Base-by-base conservation (phyloP, 1,284 basidiomycete species). In the Cronartium quercuum region DNA sequence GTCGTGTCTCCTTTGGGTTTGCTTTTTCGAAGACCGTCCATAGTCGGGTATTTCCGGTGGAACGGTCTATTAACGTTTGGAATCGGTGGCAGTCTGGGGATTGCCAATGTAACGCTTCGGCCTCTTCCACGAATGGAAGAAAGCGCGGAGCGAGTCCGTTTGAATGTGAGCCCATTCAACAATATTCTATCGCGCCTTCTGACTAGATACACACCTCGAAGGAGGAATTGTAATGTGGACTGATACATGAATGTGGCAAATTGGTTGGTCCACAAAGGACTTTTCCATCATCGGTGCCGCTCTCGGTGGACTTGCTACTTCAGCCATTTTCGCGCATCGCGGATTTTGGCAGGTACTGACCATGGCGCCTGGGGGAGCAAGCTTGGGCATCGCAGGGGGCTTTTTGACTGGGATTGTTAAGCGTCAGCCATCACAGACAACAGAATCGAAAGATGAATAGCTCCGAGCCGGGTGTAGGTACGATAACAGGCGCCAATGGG, bases 251-350 rank as follows among this genome's bases (percentile, higher is more conserved):
- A 65, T 65, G 24, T 42, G n/a, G 0, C 41, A 24, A 21, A 40
- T n/a, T 3, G n/a, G 6, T 44, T 66, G 0, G 10, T 18, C 13
- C n/a, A 18, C 42, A 24, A 37, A 71, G 69, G 69, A 71, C 58
- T 71, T 63, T 55, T 71, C 69, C 10, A 40, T 71, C 1, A 71
- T 71, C 37, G 69, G 69, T 55, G 69, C 61, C 15, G 65, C 42
- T 29, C 58, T 71, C 7, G 69, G 69, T 29, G 60, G 60, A 2
- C 42, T 71, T 9, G 41, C 65, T 3, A 71, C 61, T 7, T n/a
- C 62, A 0, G 65, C 69, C n/a, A 35, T 64, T n/a, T 71, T 71
- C 35, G 62, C 60, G 41, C 62, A 57, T 10, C 41, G 69, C 41
- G 58, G 62, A 21, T 44, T 71, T 12, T 40, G 64, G 21, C 34